Evolutionary conservation across 768 basidiomycete species (phyloP).

Genomic region (Calocybe cyanea): DNA sequence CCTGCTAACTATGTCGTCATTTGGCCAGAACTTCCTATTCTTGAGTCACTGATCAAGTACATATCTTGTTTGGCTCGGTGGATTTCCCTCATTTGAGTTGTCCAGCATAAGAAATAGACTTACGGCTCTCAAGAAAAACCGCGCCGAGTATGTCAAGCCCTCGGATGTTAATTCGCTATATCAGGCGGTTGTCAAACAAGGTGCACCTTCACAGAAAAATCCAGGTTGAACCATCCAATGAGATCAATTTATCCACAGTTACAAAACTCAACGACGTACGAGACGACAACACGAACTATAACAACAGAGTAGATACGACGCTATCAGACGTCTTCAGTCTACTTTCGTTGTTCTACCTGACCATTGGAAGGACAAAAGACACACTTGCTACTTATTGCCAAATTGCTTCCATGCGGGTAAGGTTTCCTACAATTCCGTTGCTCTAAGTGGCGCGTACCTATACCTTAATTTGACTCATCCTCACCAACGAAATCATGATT

Average conservation of each 20-base stretch:
- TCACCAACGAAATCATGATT: constrained; percentile 15
- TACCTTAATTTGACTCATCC: constrained; percentile 13
- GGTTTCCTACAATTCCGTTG: constrained; percentile 29
- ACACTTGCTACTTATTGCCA: constrained; percentile 95
- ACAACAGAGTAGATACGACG: constrained; percentile 92
- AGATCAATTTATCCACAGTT: constrained; percentile 40
- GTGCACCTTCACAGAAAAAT: constrained; percentile 34
- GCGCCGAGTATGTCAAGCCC: constrained; percentile 88
- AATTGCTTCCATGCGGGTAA: constrained; percentile 91
- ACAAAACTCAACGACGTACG: constrained; percentile 90
- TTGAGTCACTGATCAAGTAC: constrained; percentile 92
- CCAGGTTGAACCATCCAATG: not conserved
- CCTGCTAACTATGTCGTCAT: constrained; percentile 21
- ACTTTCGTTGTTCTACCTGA: constrained; percentile 95
- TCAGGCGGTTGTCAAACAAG: constrained; percentile 90
- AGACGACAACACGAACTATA: constrained; percentile 68
- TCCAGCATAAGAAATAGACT: constrained; percentile 94
- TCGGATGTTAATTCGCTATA: constrained; percentile 93
- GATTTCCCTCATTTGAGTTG: constrained; percentile 14
- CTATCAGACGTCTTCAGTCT: constrained; percentile 95
- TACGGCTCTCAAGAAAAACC: constrained; percentile 90
- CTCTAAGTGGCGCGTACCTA: not conserved
- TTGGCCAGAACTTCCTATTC: constrained; percentile 77
- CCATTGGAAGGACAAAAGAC: constrained; percentile 94
- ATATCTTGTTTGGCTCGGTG: constrained; percentile 17